These are phyloP conservation scores for Chrysoporthe deuterocubensis DNA, from an alignment of 2,329 filamentous ascomycete genomes.

Conservation along the genomic window DNA sequence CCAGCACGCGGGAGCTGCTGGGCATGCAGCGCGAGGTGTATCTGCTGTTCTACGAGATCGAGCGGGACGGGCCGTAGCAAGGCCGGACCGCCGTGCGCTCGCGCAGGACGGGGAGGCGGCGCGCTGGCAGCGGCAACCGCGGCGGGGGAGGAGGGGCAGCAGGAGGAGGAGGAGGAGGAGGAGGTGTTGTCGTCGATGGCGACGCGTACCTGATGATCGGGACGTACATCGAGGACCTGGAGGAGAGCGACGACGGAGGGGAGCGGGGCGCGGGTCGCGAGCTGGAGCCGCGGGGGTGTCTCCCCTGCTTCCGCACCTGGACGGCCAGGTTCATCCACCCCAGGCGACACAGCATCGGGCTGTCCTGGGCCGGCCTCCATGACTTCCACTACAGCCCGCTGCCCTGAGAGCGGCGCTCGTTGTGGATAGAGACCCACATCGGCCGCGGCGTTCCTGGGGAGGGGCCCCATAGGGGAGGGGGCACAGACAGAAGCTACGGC, in stretches of 20 bases:
- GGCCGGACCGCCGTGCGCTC: slow-evolving; percentile 8
- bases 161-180: too few relatives aligned
- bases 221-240: background rate
- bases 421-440: background rate
- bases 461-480: too few relatives aligned
- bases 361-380: slow-evolving; percentile 3
- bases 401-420: slow-evolving; percentile 9
- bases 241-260: background rate
- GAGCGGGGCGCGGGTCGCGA: background rate
- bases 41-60: slow-evolving; percentile 91
- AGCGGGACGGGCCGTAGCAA: slow-evolving; percentile 47
- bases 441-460: background rate
- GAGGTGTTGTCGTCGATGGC: background rate
- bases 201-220: slow-evolving; percentile 6
- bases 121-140: background rate
- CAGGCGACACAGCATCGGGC: background rate
- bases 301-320: slow-evolving; percentile 6
- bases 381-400: slow-evolving; percentile 13
- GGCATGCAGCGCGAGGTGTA: slow-evolving; percentile 97
- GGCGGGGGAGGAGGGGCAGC: background rate
- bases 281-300: slow-evolving; percentile 10
- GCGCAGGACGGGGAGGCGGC: background rate
- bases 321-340: background rate
- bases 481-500: background rate
- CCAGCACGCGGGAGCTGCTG: slow-evolving; percentile 88